phyloP scores from a whole-genome alignment of 495 filamentous ascomycete genomes.

The Penicillium fimorum region DNA sequence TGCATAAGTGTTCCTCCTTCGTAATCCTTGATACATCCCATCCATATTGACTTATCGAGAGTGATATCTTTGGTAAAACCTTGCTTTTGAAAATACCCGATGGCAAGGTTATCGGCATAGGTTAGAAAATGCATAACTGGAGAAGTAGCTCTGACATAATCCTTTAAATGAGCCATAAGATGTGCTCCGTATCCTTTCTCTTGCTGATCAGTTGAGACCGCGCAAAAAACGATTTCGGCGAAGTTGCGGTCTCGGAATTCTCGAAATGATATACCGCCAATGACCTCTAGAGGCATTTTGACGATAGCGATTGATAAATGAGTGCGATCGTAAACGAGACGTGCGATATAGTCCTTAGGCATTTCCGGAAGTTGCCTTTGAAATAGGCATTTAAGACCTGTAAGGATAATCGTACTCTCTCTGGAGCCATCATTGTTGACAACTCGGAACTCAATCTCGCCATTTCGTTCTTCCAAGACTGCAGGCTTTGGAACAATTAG shows the following conservation, averaged over 20 bases:
- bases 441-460: slow-evolving; percentile 95
- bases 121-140: slow-evolving; percentile 98
- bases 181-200: slow-evolving; percentile 98
- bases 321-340: slow-evolving; percentile 93
- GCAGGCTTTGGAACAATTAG: slow-evolving; percentile 57
- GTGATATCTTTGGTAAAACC: slow-evolving; percentile 99
- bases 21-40: slow-evolving; percentile 99
- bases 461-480: slow-evolving; percentile 88
- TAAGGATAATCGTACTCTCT: slow-evolving; percentile 90
- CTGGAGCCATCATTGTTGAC: slow-evolving; percentile 95
- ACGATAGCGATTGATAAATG: slow-evolving; percentile 96
- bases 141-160: slow-evolving; percentile 96
- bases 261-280: slow-evolving; percentile 67
- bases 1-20: slow-evolving; percentile 99
- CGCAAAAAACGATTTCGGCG: slow-evolving; percentile 98
- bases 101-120: slow-evolving; percentile 98
- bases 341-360: slow-evolving; percentile 98
- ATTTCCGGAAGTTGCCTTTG: slow-evolving; percentile 98
- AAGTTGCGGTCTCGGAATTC: slow-evolving; percentile 75
- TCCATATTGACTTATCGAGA: slow-evolving; percentile 88
- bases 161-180: slow-evolving; percentile 96
- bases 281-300: slow-evolving; percentile 91
- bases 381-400: slow-evolving; percentile 95
- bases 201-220: slow-evolving; percentile 95
- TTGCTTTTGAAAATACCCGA: slow-evolving; percentile 99